Conservation (phyloP, 2,329 filamentous ascomycete species). For the Aspergillus bombycis region DNA sequence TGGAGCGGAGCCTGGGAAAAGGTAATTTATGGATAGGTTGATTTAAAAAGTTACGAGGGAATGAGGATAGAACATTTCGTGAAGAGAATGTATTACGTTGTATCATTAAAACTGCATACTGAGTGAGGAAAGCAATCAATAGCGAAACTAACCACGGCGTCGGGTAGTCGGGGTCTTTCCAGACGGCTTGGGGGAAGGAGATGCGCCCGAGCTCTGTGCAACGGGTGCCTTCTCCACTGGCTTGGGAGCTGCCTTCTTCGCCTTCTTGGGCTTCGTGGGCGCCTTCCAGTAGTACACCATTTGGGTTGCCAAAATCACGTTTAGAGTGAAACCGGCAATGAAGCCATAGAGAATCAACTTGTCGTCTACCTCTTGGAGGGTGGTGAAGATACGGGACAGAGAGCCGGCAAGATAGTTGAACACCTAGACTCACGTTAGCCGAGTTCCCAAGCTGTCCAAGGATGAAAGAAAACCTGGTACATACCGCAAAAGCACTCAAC, state of each 20-base stretch:
- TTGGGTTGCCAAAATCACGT: constrained; percentile 81
- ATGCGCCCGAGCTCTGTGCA: constrained; percentile 46
- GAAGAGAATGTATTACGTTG: constrained; percentile 10
- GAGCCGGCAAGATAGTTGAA: constrained; percentile 97
- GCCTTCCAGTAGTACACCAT: constrained; percentile 97
- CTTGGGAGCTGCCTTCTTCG: constrained; percentile 25
- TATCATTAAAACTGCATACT: constrained; percentile 15
- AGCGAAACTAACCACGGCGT: constrained; percentile 51
- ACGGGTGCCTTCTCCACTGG: constrained; percentile 31
- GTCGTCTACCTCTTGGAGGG: constrained; percentile 94
- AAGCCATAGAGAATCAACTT: constrained; percentile 95
- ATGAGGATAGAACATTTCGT: background rate
- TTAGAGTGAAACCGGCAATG: constrained; percentile 87
- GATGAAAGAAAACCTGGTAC: constrained; percentile 39
- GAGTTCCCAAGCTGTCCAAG: background rate
- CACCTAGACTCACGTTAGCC: constrained; percentile 60
- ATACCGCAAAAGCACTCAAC: constrained; percentile 91
- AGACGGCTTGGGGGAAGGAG: constrained; percentile 44
- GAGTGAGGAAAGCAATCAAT: constrained; percentile 8
- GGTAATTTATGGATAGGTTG: constrained; percentile 12
- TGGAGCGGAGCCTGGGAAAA: constrained; percentile 39
- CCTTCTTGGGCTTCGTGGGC: constrained; percentile 45
- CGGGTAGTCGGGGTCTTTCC: constrained; percentile 59
- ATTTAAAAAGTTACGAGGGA: background rate
- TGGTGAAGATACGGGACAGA: constrained; percentile 94